Conservation (phyloP, 2,329 filamentous ascomycete genomes). For the Botrytis fabae region DNA sequence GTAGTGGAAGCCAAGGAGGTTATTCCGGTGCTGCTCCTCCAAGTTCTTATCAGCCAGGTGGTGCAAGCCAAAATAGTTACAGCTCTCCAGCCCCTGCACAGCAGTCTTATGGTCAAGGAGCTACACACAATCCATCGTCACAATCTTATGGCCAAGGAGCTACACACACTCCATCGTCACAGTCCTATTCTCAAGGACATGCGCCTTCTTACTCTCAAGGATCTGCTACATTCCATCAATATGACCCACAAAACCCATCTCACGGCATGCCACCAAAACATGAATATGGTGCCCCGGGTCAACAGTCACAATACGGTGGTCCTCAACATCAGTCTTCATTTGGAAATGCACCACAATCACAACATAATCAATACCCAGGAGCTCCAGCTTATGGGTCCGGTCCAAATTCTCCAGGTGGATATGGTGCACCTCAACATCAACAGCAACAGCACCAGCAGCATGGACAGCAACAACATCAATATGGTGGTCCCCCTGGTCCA, state of each 20-base stretch:
- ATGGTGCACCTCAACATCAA: slow-evolving; percentile 21
- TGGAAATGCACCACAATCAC: slow-evolving; percentile 25
- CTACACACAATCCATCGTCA: slow-evolving; percentile 18
- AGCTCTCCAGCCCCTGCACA: slow-evolving; percentile 26
- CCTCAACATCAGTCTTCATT: slow-evolving; percentile 34
- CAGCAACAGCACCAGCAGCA: background rate
- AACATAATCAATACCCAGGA: slow-evolving; percentile 29
- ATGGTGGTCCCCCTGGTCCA: slow-evolving; percentile 7
- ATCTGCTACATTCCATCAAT: slow-evolving; percentile 19
- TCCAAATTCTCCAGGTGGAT: slow-evolving; percentile 22
- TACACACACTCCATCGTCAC: slow-evolving; percentile 21
- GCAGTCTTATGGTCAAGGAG: slow-evolving; percentile 14
- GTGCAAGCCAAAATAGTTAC: slow-evolving; percentile 29
- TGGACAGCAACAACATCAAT: slow-evolving; percentile 14
- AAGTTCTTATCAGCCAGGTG: slow-evolving; percentile 55
- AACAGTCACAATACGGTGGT: slow-evolving; percentile 35
- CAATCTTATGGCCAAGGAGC: slow-evolving; percentile 20
- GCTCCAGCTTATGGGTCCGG: slow-evolving; percentile 26
- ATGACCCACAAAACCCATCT: slow-evolving; percentile 18
- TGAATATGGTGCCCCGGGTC: slow-evolving; percentile 25
- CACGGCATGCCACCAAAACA: slow-evolving; percentile 17
- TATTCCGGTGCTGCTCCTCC: slow-evolving; percentile 65
- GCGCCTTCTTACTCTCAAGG: slow-evolving; percentile 15
- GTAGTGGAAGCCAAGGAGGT: slow-evolving; percentile 48
- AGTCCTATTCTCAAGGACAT: slow-evolving; percentile 23